Base-by-base conservation (phyloP, 192 early-diverging fungal genomes). In the Backusella circina region DNA sequence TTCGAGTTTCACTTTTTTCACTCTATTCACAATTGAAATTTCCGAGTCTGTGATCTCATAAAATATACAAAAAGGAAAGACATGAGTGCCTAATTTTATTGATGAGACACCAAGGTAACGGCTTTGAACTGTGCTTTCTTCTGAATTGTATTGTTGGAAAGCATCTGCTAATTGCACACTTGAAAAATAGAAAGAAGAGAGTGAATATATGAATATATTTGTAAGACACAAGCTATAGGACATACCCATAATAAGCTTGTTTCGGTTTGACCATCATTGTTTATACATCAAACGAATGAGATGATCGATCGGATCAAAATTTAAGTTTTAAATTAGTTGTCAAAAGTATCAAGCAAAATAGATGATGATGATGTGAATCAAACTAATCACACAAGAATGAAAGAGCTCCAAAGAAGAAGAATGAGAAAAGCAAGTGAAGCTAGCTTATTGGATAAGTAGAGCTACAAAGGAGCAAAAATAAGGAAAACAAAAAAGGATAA, bases 21-120 rank as follows among this genome's bases (percentile, higher is more conserved):
- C 54, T 61, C 54, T 61, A 61, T 61, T 61, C 54, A 61, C 50
- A 57, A 47, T 33, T 64, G 71, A 54, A 73, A 57, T 73, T 38
- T 73, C 71, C 71, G 51, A 73, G 28, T 57, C 71, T 54, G 33
- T 73, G 31, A 73, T 64, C 71, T 73, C 71, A 73, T 73, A 73
- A 64, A 73, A 73, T 61, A 54, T 64, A 64, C 50, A 54, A 36
- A 37, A 33, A 36, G 71, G 54, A 54, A 73, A 73, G 21, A 35
- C 33, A 28, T 57, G 16, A 23, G 33, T 61, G 54, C 57, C 71
- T 26, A 54, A 31, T 36, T 64, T 73, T 21, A 73, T 32, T 1
- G 71, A 73, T 15, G 50, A 73, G 9, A 35, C 35, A 61, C 71
- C 71, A 23, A 73, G 54, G 18, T 33, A 64, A 28, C 71, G 71